Percentiles rank a stretch among this genome's conserved stretches.
phyloP scores from a whole-genome alignment of 2,329 filamentous ascomycete species.

The Aspergillus pseudoglaucus region DNA sequence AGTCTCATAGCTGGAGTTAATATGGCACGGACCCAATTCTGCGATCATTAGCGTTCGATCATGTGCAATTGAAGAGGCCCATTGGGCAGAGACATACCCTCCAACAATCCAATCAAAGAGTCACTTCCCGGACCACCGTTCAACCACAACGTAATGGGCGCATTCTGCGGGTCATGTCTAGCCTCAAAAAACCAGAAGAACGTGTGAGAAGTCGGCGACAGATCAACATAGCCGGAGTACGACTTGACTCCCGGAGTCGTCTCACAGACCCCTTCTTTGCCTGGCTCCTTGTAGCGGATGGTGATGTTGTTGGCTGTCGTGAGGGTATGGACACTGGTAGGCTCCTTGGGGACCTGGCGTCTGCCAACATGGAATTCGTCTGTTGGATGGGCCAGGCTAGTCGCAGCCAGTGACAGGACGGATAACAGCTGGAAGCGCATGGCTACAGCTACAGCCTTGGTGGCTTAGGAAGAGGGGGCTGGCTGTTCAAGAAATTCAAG shows the following conservation, averaged over 20 bases:
- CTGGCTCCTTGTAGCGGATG: constrained; percentile 54
- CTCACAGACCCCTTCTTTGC: constrained; percentile 47
- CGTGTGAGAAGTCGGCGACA: constrained; percentile 46
- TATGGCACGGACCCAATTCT: constrained; percentile 39
- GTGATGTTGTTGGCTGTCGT: constrained; percentile 40
- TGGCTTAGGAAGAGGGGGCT: no score
- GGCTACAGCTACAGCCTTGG: no score
- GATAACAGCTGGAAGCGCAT: constrained; percentile 6
- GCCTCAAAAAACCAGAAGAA: constrained; percentile 54
- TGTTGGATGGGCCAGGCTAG: constrained; percentile 5
- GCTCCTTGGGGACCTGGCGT: constrained; percentile 31
- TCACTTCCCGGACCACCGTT: constrained; percentile 40
- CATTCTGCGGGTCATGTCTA: constrained; percentile 43
- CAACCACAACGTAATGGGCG: constrained; percentile 37
- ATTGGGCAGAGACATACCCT: constrained; percentile 21
- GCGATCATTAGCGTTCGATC: background rate
- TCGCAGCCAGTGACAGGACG: constrained; percentile 15
- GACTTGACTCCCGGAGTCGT: constrained; percentile 51
- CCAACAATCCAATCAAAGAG: constrained; percentile 37
- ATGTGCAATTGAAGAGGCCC: background rate
- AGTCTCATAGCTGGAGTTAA: constrained; percentile 40
- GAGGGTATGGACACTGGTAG: constrained; percentile 33
- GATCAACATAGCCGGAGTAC: constrained; percentile 51
- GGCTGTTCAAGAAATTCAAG: no score
- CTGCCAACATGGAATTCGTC: constrained; percentile 6